Evolutionary conservation across 73 alveolate species (phyloP), one percentile per base, ranked within the genome.

Genomic region (Durusdinium trenchii): DNA sequence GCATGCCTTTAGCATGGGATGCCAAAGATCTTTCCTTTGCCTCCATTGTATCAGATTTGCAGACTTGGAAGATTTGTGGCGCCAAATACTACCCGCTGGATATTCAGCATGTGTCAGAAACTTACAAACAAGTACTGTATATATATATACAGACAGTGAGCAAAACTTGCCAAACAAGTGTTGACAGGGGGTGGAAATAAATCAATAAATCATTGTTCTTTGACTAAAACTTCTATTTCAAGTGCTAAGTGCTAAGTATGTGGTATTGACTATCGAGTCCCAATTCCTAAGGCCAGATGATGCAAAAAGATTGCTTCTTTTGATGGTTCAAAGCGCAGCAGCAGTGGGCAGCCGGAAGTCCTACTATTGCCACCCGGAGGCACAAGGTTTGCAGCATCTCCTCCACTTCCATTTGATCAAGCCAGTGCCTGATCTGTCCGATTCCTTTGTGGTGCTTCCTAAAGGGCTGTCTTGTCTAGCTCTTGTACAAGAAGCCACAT

Each of bases 1-100:
- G 90, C 4, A 5, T 79, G 43, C 90, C 90, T 10, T 67, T 79
- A 48, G 10, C 69, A 28, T 79, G 90, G 90, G 69, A 79, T 32
- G 48, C 46, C 16, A 67, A 67, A 2, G 90, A 47, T 1, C 48
- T 79, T 3, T 61, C 45, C 30, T 79, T 79, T 38, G 62, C 30
- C 26, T 43, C 6, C 30, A 43, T 79, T 5, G 42, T 18, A 16
- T 20, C 62, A 16, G 90, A 46, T 46, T 47, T 79, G 64, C 23
- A 26, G 9, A 1, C 48, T 6, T 79, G 90, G 90, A 47, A 9
- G 47, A 43, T 79, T 20, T 38, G 46, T 30, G 9, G 45, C 1
- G 64, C 90, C 1, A 46, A 47, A 6, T 79, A 79, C 35, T 28
- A 12, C 23, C 48, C 69, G 32, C 30, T 79, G 90, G 30, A 79